Conservation (phyloP, 129 eudicot genomes). For the Flaveria bidentis region DNA sequence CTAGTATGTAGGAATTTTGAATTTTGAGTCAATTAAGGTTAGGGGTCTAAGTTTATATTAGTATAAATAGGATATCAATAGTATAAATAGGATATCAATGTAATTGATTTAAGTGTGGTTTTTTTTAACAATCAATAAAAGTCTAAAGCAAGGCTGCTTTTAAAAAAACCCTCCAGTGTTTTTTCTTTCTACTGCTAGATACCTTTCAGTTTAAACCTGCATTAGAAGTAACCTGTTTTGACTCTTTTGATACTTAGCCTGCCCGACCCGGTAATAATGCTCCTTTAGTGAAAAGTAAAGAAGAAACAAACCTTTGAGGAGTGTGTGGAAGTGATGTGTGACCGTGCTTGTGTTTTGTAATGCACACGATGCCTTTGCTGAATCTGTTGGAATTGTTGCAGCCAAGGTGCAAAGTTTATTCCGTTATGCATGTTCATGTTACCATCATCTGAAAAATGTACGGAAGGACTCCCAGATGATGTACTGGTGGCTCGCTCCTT, state of each 20-base stretch:
- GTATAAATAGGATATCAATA: too few relatives aligned
- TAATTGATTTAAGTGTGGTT: too few relatives aligned
- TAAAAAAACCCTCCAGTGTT: too few relatives aligned
- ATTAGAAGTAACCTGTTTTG: neutral
- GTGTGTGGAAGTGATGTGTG: conserved; percentile 41
- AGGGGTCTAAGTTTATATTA: too few relatives aligned
- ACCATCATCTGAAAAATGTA: conserved; percentile 56
- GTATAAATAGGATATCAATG: too few relatives aligned
- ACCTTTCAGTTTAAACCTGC: neutral
- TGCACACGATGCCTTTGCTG: conserved; percentile 77
- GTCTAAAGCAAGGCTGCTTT: too few relatives aligned
- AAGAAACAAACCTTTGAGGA: conserved; percentile 57
- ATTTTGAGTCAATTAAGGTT: too few relatives aligned
- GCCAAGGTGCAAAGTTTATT: conserved; percentile 65
- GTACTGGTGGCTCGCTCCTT: conserved; percentile 48
- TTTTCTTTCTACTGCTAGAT: too few relatives aligned
- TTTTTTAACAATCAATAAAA: too few relatives aligned
- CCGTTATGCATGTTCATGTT: conserved; percentile 50
- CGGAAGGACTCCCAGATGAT: conserved; percentile 33
- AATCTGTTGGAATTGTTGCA: conserved; percentile 70
- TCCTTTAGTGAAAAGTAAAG: neutral
- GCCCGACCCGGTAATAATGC: neutral
- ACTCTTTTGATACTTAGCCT: neutral
- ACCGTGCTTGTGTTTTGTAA: conserved; percentile 50
- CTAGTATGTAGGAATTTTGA: too few relatives aligned